Conservation (phyloP, 2,329 filamentous ascomycete species). For the Ophiosphaerella herpotricha region DNA sequence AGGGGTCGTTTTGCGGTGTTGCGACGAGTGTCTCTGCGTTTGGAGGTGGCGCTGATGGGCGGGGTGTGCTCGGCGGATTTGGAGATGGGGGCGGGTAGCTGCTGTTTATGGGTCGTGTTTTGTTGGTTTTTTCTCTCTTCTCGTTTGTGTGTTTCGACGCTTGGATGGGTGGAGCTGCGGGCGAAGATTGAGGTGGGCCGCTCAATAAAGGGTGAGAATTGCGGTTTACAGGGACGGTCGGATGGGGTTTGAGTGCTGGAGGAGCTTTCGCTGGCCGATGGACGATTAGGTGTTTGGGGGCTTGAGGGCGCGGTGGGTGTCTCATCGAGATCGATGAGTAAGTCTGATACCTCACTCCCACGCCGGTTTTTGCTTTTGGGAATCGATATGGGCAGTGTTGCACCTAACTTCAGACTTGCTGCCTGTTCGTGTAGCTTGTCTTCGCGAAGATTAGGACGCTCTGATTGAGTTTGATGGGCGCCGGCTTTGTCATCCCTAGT, state of each 20-base stretch:
- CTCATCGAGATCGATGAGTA: conserved; percentile 18
- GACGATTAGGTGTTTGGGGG: conserved; percentile 1
- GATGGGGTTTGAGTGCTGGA: background rate
- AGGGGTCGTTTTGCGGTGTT: too few relatives aligned
- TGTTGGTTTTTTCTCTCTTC: too few relatives aligned
- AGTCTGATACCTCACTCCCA: background rate
- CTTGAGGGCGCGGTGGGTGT: conserved; percentile 1
- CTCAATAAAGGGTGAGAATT: background rate
- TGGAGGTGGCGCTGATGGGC: too few relatives aligned
- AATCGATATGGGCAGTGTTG: background rate
- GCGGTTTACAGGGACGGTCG: background rate
- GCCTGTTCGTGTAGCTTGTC: background rate
- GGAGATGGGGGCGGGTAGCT: too few relatives aligned
- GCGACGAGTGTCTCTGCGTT: too few relatives aligned
- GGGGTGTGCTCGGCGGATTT: too few relatives aligned
- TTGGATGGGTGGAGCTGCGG: too few relatives aligned
- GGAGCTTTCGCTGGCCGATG: background rate
- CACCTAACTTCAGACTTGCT: background rate
- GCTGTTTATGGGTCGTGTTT: too few relatives aligned
- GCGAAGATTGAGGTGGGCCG: background rate
- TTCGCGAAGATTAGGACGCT: background rate
- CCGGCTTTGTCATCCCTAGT: background rate
- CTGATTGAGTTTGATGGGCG: background rate
- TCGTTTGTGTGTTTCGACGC: too few relatives aligned
- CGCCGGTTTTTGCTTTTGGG: background rate